Evolutionary conservation across 768 basidiomycete genomes (phyloP).

Genomic region (Tulasnella sp.): DNA sequence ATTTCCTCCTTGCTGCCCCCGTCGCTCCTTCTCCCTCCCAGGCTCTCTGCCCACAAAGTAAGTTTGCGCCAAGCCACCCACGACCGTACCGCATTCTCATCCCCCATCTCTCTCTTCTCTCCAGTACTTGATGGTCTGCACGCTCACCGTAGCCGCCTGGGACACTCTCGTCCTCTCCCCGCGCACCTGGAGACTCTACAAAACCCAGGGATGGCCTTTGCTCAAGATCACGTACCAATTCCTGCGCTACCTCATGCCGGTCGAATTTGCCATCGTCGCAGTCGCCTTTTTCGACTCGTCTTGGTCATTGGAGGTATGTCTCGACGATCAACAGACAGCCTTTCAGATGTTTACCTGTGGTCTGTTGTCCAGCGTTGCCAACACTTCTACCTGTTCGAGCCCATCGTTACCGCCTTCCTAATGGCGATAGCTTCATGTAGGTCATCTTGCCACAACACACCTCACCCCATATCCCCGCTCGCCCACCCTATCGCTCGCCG

Average conservation of each 20-base stretch:
- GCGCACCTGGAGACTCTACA: slow-evolving; percentile 67
- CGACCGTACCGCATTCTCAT: background rate
- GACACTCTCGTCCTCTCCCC: slow-evolving; percentile 82
- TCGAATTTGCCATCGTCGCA: slow-evolving; percentile 73
- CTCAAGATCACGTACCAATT: slow-evolving; percentile 76
- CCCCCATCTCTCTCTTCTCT: background rate
- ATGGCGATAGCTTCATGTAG: slow-evolving; percentile 65
- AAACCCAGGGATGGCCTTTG: slow-evolving; percentile 62
- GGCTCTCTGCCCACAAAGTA: slow-evolving; percentile 57
- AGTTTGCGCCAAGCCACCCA: background rate
- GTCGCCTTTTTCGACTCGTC: slow-evolving; percentile 82
- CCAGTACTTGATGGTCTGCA: slow-evolving; percentile 87
- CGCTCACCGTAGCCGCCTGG: slow-evolving; percentile 85
- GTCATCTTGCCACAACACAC: slow-evolving; percentile 27
- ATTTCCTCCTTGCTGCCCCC: slow-evolving; percentile 47
- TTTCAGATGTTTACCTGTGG: background rate
- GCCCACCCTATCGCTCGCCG: background rate
- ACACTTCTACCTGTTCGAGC: slow-evolving; percentile 78
- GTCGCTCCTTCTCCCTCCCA: slow-evolving; percentile 70
- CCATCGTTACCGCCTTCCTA: slow-evolving; percentile 77
- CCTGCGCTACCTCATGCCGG: slow-evolving; percentile 69
- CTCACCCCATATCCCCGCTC: background rate
- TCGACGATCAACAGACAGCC: background rate
- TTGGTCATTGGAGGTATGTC: slow-evolving; percentile 53
- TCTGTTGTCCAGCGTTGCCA: slow-evolving; percentile 49